Conservation (phyloP, 192 early-diverging fungal genomes). For the Geranomyces michiganensis region DNA sequence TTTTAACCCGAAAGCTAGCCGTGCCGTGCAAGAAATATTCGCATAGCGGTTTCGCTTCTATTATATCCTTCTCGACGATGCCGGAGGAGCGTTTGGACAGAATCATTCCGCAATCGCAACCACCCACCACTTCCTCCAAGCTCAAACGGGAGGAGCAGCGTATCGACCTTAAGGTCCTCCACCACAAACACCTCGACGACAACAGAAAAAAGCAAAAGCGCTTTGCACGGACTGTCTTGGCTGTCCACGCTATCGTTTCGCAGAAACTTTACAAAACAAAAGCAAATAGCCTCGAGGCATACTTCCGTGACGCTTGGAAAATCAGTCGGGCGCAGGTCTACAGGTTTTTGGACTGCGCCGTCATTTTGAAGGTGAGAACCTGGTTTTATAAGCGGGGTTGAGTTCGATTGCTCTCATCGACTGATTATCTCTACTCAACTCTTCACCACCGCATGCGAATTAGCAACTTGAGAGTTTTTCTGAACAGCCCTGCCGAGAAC, state of each 20-base stretch:
- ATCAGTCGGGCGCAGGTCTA: conserved; percentile 56
- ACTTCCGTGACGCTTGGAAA: conserved; percentile 54
- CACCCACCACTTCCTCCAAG: conserved; percentile 1
- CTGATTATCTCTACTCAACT: too few relatives aligned
- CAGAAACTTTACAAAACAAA: conserved; percentile 51
- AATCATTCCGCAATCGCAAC: too few relatives aligned
- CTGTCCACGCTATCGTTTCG: conserved; percentile 45
- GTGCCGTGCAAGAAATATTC: too few relatives aligned
- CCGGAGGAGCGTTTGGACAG: too few relatives aligned
- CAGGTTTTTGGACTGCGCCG: conserved; percentile 55
- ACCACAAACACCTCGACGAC: conserved; percentile 40
- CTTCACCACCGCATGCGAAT: too few relatives aligned
- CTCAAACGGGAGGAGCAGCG: conserved; percentile 39
- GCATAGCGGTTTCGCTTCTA: too few relatives aligned
- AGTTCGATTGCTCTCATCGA: too few relatives aligned
- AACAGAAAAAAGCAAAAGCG: conserved; percentile 38
- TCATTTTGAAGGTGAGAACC: conserved; percentile 42
- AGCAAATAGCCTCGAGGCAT: conserved; percentile 41
- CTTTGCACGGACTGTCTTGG: conserved; percentile 46
- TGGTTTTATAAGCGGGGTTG: too few relatives aligned
- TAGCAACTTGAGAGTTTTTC: conserved; percentile 52
- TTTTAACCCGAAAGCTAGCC: too few relatives aligned
- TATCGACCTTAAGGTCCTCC: conserved; percentile 44
- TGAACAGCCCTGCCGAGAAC: conserved; percentile 51
- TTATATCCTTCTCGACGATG: too few relatives aligned